Evolutionary conservation across 768 basidiomycete genomes (phyloP).

Genomic region (Psilocybe cyanescens): DNA sequence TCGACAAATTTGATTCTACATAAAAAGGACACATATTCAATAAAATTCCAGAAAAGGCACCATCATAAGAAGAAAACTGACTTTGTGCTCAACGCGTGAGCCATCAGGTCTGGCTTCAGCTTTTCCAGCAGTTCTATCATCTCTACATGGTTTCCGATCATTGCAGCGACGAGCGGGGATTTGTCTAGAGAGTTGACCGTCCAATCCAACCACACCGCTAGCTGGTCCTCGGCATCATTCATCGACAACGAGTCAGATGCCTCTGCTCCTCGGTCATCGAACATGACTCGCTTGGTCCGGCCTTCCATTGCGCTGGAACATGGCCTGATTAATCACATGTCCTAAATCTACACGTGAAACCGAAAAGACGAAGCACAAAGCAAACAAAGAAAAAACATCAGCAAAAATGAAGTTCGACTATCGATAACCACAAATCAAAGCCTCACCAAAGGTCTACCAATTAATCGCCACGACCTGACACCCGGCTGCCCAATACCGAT

Average conservation of each 20-base stretch:
- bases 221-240: slow-evolving; percentile 37
- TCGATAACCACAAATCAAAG: neutral
- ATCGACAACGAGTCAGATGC: neutral
- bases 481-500: slow-evolving; percentile 88
- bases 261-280: slow-evolving; percentile 8
- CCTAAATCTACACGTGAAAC: slow-evolving; percentile 55
- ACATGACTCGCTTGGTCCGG: slow-evolving; percentile 41
- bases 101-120: slow-evolving; percentile 44
- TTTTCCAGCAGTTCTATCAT: slow-evolving; percentile 47
- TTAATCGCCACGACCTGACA: slow-evolving; percentile 92
- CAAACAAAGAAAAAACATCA: slow-evolving; percentile 28
- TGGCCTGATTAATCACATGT: slow-evolving; percentile 79
- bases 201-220: slow-evolving; percentile 60
- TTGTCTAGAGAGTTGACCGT: slow-evolving; percentile 48
- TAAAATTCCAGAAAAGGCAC: neutral
- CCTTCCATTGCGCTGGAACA: slow-evolving; percentile 44
- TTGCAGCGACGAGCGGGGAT: slow-evolving; percentile 51
- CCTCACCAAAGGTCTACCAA: slow-evolving; percentile 93
- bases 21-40: slow-evolving; percentile 1
- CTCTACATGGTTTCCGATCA: slow-evolving; percentile 38
- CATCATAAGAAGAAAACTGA: slow-evolving; percentile 24
- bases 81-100: slow-evolving; percentile 45
- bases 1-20: slow-evolving; percentile 49
- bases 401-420: too few species aligned
- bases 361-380: slow-evolving; percentile 40